A percentile compares a stretch with the other conserved stretches of the same genome.
Evolutionary conservation across 257 asterid species (phyloP).

Genomic region (Solanum tarapatanum): DNA sequence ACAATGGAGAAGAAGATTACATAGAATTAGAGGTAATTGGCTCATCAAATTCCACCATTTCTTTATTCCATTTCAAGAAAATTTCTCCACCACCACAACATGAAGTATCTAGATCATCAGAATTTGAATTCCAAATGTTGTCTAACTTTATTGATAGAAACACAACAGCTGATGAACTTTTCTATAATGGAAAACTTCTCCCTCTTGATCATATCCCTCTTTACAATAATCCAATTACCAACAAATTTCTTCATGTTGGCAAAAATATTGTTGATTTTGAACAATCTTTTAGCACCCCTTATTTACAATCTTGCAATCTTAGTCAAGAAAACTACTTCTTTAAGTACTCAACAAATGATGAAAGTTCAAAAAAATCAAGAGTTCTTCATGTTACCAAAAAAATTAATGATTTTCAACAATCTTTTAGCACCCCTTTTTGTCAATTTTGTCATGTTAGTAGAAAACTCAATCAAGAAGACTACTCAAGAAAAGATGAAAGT

Average conservation of each 20-base stretch:
- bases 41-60: slow-evolving; percentile 21
- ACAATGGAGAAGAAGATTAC: slow-evolving; percentile 41
- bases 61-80: slow-evolving; percentile 14
- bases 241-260: not conserved
- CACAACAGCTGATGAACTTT: slow-evolving; percentile 79
- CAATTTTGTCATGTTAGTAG: slow-evolving; percentile 50
- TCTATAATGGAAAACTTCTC: slow-evolving; percentile 85
- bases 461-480: slow-evolving; percentile 36
- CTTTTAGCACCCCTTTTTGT: slow-evolving; percentile 40
- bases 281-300: slow-evolving; percentile 42
- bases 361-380: not conserved
- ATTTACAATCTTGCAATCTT: slow-evolving; percentile 45
- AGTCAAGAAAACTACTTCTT: slow-evolving; percentile 35
- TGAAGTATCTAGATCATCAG: slow-evolving; percentile 13
- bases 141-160: slow-evolving; percentile 38
- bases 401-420: slow-evolving; percentile 4
- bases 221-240: slow-evolving; percentile 11
- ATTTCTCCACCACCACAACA: not conserved
- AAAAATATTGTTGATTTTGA: not conserved
- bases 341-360: slow-evolving; percentile 6
- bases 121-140: slow-evolving; percentile 80
- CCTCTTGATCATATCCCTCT: slow-evolving; percentile 77
- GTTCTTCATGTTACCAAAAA: not conserved
- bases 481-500: not conserved
- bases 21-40: slow-evolving; percentile 54